Percentiles rank a stretch among this genome's conserved stretches.
phyloP scores from a whole-genome alignment of 2,329 filamentous ascomycete species.

The Xylariaceae sp. region DNA sequence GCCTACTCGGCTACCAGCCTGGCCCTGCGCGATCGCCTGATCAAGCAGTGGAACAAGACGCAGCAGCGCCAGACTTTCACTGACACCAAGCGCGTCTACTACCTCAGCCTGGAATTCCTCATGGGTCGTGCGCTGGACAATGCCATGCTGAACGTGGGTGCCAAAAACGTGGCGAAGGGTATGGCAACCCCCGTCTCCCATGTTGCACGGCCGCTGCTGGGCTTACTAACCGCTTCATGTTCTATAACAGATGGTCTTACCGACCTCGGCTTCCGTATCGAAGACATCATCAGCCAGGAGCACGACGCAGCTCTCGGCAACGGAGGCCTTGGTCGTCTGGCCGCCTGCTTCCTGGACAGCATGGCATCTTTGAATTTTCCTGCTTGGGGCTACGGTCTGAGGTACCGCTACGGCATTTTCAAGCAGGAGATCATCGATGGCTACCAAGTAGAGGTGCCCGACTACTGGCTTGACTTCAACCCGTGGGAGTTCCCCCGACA shows the following conservation, averaged over 20 bases:
- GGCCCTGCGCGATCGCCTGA: constrained; percentile 85
- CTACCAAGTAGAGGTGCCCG: constrained; percentile 95
- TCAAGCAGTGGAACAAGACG: constrained; percentile 96
- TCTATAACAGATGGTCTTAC: constrained; percentile 61
- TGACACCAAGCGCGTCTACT: constrained; percentile 93
- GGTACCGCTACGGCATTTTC: constrained; percentile 97
- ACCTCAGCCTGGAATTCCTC: constrained; percentile 92
- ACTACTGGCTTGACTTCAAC: constrained; percentile 99
- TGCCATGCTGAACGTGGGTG: constrained; percentile 91
- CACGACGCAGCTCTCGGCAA: constrained; percentile 95
- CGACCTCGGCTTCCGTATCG: constrained; percentile 92
- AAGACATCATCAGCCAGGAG: constrained; percentile 90
- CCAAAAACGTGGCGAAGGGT: constrained; percentile 81
- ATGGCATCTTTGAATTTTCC: constrained; percentile 90
- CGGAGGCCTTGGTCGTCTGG: constrained; percentile 86
- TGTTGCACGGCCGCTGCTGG: too few species aligned
- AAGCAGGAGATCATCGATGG: constrained; percentile 98
- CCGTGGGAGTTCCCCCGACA: constrained; percentile 97
- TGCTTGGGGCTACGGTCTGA: constrained; percentile 93
- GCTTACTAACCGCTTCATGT: not conserved
- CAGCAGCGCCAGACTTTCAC: constrained; percentile 90
- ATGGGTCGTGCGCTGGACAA: constrained; percentile 97
- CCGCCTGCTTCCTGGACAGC: constrained; percentile 95
- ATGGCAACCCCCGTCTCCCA: constrained; percentile 28
- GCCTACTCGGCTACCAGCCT: constrained; percentile 87